Evolutionary conservation across 1,284 basidiomycete genomes (phyloP), one percentile per base, ranked within the genome.

Genomic region (Ceraceosorus guamensis): DNA sequence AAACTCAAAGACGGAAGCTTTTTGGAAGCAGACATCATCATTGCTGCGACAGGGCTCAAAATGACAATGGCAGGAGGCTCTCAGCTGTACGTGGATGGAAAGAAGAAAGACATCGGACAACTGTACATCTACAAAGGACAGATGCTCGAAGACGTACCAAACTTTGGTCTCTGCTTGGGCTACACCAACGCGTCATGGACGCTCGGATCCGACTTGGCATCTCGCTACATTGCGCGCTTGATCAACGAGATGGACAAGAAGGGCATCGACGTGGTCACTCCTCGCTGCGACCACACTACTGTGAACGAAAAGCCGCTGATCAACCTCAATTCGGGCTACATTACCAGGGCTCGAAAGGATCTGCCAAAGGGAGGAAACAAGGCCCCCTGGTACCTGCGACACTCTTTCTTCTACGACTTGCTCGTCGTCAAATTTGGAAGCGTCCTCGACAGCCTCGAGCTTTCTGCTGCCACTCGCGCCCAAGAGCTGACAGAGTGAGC

Each of bases 181-280:
- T 76, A 75, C 64, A 70, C 68, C 52, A 73, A 74, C 53, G 70
- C 70, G 2, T 71, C 70, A 3, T 76, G 73, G 71, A 74, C 75
- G 1, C 60, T 75, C 2, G 75, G 75, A 16, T 63, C 63, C 24
- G 55, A 57, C 46, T 32, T 57, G 18, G 52, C 51, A 44, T 10
- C 67, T 2, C 67, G 67, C 50, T 70, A 61, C 41, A 53, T 74
- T 30, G 58, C 62, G 16, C 51, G 67, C 2, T 39, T 76, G 30
- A 55, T 76, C 50, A 60, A 62, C 49, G 52, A 70, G 54, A 60
- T 68, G 57, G 56, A 70, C 48, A 54, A 66, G 53, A 30, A 33
- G n/a, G 53, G 53, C 5, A 34, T 30, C 10, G 48, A 52, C 6
- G 14, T 43, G 14, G 41, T 55, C n/a, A 61, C 56, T 11, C 60